Evolutionary conservation across 2,329 filamentous ascomycete genomes (phyloP), one percentile per base, ranked within the genome.

Genomic region (Dothideomycetidae sp.): DNA sequence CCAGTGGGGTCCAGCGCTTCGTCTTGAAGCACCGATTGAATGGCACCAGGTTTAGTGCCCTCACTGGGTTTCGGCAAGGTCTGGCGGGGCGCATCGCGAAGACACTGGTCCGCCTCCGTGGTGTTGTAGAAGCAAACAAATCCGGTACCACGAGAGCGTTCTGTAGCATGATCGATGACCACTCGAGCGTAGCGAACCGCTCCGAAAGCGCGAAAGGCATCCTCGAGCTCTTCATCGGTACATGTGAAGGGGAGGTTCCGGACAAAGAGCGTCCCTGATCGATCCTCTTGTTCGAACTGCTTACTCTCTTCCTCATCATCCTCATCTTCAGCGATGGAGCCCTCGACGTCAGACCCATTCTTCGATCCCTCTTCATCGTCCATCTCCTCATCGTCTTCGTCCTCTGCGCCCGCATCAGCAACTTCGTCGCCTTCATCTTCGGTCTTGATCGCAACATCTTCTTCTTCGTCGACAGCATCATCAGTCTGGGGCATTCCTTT

Each of bases 241-340:
- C 76, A 77, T 2, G 80, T 85, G 58, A 93, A 98, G 1, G 92
- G 88, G 10, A 98, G 65, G 53, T 98, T 98, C 47, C 90, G 83
- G 49, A 98, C 71, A 61, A 98, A 98, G 10, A 96, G 60, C 0
- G 86, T 94, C 23, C 74, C 74, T 2, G 73, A 74, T 50, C 83
- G 82, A 54, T 81, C 73, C 29, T 55, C 11, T 29, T 60, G 54
- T 3, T 64, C 60, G 12, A 62, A 58, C 10, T 66, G 63, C 3
- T 50, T 48, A n/a, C 53, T 53, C 4, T 52, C 44, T 7, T 59
- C 57, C 2, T 64, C 60, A 3, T 59, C 57, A 10, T 58, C 56
- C 1, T 59, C 57, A 1, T 61, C 58, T 10, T 64, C 60, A 2
- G 63, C 54, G 13, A 62, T 61, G 13, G 64, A 62, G 1, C 58